Evolutionary conservation across 805 yeast genomes (phyloP), one percentile per base, ranked within the genome.

Genomic region (Starmerella etchellsii): DNA sequence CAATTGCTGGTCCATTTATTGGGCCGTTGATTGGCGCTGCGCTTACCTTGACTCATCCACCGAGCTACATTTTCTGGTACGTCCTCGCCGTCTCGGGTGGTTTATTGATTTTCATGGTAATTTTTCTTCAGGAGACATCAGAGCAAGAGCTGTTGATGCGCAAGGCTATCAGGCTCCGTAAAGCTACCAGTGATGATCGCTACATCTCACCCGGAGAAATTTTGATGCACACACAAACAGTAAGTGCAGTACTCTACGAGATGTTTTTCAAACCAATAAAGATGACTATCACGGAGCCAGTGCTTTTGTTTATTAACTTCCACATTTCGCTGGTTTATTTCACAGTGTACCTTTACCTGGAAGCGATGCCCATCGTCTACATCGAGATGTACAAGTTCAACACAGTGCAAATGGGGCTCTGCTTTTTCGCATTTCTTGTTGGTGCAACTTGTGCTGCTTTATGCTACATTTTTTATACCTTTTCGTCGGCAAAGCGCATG

Each of bases 11-110:
- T 10, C 78, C 78, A 1, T 62, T 67, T 10, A 31, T 70, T 18
- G 79, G 77, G 11, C 81, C 81, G 1, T 50, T 76, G 5, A 51
- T 75, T 31, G 79, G 80, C 31, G 69, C 75, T 8, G 65, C 68
- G 4, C 58, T 75, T 52, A 59, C 62, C 3, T 67, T 42, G 32
- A 66, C 65, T 3, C 63, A 71, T 46, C 57, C 54, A 47, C 71
- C 76, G 75, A 65, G 74, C 52, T 72, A 70, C 69, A 57, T 68
- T 9, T 71, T 72, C 52, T 73, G 78, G 78, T 61, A 69, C 39
- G 42, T 69, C 52, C 48, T 64, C 40, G 65, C 68, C 29, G 36
- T 43, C 23, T 42, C 67, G 34, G 73, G 69, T 10, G 54, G 56
- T 8, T 44, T 62, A 4, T 54, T 66, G 10, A 27, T 69, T 0